phyloP scores from a whole-genome alignment of 768 basidiomycete genomes.

The Royoungia palumana region DNA sequence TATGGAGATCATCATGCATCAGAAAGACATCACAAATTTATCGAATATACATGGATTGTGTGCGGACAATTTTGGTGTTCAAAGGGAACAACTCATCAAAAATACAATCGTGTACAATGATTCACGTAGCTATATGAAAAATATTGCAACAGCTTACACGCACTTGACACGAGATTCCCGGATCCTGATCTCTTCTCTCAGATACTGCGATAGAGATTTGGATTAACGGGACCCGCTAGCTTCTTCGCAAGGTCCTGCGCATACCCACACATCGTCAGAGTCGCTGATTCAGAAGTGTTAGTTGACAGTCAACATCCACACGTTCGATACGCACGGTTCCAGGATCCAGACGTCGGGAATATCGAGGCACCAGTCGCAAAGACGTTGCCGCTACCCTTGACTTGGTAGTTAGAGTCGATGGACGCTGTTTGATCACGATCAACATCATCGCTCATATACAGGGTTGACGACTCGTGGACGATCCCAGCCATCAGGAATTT shows the following conservation, averaged over 20 bases:
- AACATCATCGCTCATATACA: not conserved
- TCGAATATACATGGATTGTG: no score
- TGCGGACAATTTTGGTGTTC: no score
- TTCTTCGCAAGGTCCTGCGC: slow-evolving; percentile 7
- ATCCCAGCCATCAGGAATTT: not conserved
- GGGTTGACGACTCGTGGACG: not conserved
- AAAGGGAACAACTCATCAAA: no score
- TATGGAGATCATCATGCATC: no score
- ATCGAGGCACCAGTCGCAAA: slow-evolving; percentile 13
- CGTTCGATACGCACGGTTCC: slow-evolving; percentile 4
- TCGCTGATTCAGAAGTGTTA: not conserved
- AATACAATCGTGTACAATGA: no score
- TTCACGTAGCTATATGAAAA: no score
- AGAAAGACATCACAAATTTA: no score
- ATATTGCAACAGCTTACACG: no score
- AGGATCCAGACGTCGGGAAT: slow-evolving; percentile 9
- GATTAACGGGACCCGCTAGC: not conserved
- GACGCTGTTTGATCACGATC: not conserved
- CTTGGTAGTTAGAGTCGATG: slow-evolving; percentile 6
- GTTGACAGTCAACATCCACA: not conserved
- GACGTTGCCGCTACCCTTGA: slow-evolving; percentile 8
- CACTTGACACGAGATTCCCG: no score
- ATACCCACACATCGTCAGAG: slow-evolving; percentile 8
- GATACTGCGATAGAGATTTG: no score
- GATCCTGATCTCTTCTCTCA: no score